Conservation (phyloP, 1,139 yeast genomes). For the Yamadazyma spencermartinsiae region DNA sequence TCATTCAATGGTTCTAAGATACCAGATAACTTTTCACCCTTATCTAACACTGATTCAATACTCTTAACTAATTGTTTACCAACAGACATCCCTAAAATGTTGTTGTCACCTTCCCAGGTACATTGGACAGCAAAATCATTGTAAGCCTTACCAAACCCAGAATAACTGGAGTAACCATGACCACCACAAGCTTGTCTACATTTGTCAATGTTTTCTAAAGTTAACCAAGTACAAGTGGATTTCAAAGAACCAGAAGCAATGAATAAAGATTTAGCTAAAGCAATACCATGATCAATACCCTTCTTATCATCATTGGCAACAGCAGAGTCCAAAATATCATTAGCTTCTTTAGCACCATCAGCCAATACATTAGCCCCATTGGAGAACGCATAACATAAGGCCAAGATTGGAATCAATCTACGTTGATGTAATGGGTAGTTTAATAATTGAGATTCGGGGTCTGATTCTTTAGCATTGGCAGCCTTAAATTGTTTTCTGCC, state of each 20-base stretch:
- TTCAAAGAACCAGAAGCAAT: slow-evolving; percentile 51
- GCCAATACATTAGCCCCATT: slow-evolving; percentile 69
- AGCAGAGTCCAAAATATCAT: slow-evolving; percentile 58
- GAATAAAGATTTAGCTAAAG: slow-evolving; percentile 44
- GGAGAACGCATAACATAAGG: slow-evolving; percentile 75
- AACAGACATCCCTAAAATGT: slow-evolving; percentile 46
- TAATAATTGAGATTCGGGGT: slow-evolving; percentile 62
- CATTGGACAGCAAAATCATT: slow-evolving; percentile 54
- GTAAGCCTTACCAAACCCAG: slow-evolving; percentile 49
- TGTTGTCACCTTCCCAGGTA: slow-evolving; percentile 58
- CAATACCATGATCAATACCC: slow-evolving; percentile 39
- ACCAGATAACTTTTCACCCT: slow-evolving; percentile 35
- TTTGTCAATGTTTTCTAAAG: slow-evolving; percentile 47
- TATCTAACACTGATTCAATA: slow-evolving; percentile 34
- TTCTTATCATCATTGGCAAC: slow-evolving; percentile 44
- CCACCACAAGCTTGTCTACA: slow-evolving; percentile 56
- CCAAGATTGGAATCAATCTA: slow-evolving; percentile 77
- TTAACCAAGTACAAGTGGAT: slow-evolving; percentile 51
- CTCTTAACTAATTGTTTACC: slow-evolving; percentile 49
- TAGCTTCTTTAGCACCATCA: slow-evolving; percentile 43
- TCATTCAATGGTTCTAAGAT: slow-evolving; percentile 39
- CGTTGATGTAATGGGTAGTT: slow-evolving; percentile 87
- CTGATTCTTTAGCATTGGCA: slow-evolving; percentile 25
- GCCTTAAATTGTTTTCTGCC: slow-evolving; percentile 78
- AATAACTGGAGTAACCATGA: slow-evolving; percentile 50